Conservation (phyloP, 2,329 filamentous ascomycete genomes). For the Pseudopithomyces chartarum region DNA sequence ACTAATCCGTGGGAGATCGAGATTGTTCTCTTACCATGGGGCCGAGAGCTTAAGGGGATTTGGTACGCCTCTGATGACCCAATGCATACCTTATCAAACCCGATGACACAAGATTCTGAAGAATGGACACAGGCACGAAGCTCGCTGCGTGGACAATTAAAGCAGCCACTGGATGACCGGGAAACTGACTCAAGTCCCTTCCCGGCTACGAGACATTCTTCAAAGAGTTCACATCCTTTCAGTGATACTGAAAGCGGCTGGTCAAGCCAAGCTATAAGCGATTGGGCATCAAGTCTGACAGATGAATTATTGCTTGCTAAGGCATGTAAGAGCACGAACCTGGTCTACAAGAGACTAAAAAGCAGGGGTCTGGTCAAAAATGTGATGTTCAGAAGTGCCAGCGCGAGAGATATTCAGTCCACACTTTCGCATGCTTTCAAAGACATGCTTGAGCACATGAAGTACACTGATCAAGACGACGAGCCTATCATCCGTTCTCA, state of each 20-base stretch:
- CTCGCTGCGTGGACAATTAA: conserved; percentile 17
- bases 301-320: conserved; percentile 69
- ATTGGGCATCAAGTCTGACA: conserved; percentile 52
- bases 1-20: conserved; percentile 74
- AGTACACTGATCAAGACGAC: conserved; percentile 33
- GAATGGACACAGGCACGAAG: conserved; percentile 52
- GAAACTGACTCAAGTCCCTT: conserved; percentile 34
- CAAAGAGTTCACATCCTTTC: conserved; percentile 21
- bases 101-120: conserved; percentile 50
- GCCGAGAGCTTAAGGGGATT: conserved; percentile 57
- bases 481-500: conserved; percentile 29
- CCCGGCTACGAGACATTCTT: conserved; percentile 14
- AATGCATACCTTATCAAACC: conserved; percentile 40
- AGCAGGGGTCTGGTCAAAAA: conserved; percentile 74
- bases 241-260: conserved; percentile 51
- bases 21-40: conserved; percentile 76
- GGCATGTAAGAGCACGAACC: conserved; percentile 67
- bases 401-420: conserved; percentile 70
- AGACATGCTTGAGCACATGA: conserved; percentile 50
- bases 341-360: conserved; percentile 71
- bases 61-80: conserved; percentile 55
- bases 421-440: conserved; percentile 68
- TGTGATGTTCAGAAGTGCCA: conserved; percentile 64
- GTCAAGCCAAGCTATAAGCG: conserved; percentile 54
- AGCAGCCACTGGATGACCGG: conserved; percentile 10